Evolutionary conservation across 306 rosid genomes (phyloP), one percentile per base, ranked within the genome.

Genomic region (Cicer judaicum): DNA sequence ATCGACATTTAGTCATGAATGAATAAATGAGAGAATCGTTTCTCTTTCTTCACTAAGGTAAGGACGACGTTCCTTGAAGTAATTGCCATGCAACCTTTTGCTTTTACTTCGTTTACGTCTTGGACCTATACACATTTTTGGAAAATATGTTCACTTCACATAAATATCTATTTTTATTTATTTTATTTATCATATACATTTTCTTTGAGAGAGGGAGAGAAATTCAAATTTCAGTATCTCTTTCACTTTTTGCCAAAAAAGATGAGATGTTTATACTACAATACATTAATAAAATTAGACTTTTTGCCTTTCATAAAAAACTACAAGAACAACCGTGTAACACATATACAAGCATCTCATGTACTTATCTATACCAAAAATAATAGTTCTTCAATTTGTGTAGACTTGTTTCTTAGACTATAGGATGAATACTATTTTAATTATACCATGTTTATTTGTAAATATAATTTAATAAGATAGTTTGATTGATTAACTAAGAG

Each of bases 11-110:
- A 55, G 80, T 64, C 80, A 72, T 84, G 77, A 71, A 79, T 79
- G 76, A 16, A 16, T 16, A 16, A 29, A 29, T 29, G 5, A 29
- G 34, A 44, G 66, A 76, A 80, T 80, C 64, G 57, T 75, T 81
- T 76, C 57, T 69, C 81, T 79, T 75, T 72, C 79, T 75, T 72
- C 79, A 72, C 65, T 49, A 56, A 78, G 46, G 75, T 61, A 68
- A 64, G 80, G 79, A 80, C 79, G 81, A 70, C 75, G 80, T 73
- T 71, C 85, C 81, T 84, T 74, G 62, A 81, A 81, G 66, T 81
- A 70, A 75, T 81, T 78, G 71, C 84, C 85, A 81, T 85, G 88
- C 85, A 85, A 81, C 88, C 88, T 84, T 81, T 84, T 78, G 44
- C 88, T 78, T 74, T 78, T 47, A 68, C 75, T 55, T 69, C 49